Percentiles rank a stretch among this genome's conserved stretches.
These are phyloP conservation scores for Pseudogymnoascus sp. DNA, from an alignment of 2,329 filamentous ascomycete genomes.

Conservation along the genomic window DNA sequence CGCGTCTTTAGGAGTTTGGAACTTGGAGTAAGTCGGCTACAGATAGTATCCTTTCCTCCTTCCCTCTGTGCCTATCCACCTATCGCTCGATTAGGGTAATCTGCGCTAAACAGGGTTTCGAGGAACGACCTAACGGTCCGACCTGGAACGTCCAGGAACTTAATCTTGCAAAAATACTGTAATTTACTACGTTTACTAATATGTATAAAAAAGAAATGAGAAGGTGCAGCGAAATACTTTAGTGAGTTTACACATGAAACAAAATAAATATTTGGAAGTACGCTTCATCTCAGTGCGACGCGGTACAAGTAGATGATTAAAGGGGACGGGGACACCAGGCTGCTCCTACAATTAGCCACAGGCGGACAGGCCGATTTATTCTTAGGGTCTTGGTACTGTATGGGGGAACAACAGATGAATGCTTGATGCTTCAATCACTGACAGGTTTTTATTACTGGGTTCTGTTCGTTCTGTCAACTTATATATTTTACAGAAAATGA, in stretches of 20 bases:
- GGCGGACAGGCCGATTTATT: neutral
- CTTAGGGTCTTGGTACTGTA: slow-evolving; percentile 1
- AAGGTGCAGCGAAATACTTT: neutral
- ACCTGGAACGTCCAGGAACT: neutral
- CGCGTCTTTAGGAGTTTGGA: slow-evolving; percentile 7
- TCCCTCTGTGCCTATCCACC: slow-evolving; percentile 6
- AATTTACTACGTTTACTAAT: neutral
- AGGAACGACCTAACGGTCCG: slow-evolving; percentile 5
- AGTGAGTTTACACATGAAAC: slow-evolving; percentile 5
- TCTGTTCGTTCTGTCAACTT: neutral
- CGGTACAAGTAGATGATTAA: slow-evolving; percentile 5
- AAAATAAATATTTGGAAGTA: neutral
- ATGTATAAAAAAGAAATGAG: neutral
- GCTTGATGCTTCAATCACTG: slow-evolving; percentile 3
- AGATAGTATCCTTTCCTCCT: slow-evolving; percentile 8
- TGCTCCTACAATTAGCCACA: neutral
- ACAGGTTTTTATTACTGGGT: neutral
- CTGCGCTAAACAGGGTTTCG: slow-evolving; percentile 6
- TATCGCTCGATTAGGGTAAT: slow-evolving; percentile 7
- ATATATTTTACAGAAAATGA: neutral
- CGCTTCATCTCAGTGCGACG: neutral
- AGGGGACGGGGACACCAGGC: slow-evolving; percentile 1
- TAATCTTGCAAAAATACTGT: neutral
- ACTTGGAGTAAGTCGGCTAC: slow-evolving; percentile 5
- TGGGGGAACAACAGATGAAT: neutral